Evolutionary conservation across 352 stramenopile species (phyloP).

Genomic region (Phytophthora hibernalis): DNA sequence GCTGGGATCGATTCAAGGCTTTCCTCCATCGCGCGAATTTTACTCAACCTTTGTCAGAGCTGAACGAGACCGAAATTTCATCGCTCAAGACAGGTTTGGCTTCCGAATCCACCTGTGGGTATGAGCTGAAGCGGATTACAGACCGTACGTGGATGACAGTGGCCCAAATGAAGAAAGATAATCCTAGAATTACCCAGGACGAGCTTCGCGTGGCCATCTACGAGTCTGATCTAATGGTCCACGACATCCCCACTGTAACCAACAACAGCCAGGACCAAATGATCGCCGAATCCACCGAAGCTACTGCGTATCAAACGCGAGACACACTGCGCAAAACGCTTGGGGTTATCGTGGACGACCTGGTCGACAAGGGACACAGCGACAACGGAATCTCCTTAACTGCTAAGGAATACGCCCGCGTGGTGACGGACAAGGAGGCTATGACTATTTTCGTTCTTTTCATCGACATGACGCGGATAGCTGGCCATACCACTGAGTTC

Average conservation of each 20-base stretch:
- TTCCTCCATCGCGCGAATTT: slow-evolving; percentile 22
- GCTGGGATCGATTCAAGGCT: slow-evolving; percentile 25
- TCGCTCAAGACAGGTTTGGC: slow-evolving; percentile 29
- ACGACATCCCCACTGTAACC: slow-evolving; percentile 20
- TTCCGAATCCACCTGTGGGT: slow-evolving; percentile 36
- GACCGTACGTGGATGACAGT: slow-evolving; percentile 29
- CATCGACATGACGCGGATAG: slow-evolving; percentile 20
- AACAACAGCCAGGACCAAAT: slow-evolving; percentile 29
- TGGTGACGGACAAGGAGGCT: slow-evolving; percentile 7
- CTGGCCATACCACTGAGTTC: slow-evolving; percentile 14
- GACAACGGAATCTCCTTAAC: slow-evolving; percentile 17
- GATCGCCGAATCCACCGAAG: slow-evolving; percentile 12
- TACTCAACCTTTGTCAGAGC: slow-evolving; percentile 14
- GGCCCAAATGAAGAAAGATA: slow-evolving; percentile 16
- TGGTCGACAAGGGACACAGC: slow-evolving; percentile 13
- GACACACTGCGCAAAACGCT: slow-evolving; percentile 21
- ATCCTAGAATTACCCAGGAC: slow-evolving; percentile 9
- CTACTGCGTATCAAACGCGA: slow-evolving; percentile 18
- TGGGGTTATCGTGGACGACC: slow-evolving; percentile 17
- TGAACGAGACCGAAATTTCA: slow-evolving; percentile 31
- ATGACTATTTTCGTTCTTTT: slow-evolving; percentile 22
- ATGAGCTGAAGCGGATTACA: slow-evolving; percentile 28
- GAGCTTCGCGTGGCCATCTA: slow-evolving; percentile 18
- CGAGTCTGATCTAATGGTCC: slow-evolving; percentile 19
- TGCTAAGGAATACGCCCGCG: slow-evolving; percentile 6